Evolutionary conservation across 805 yeast species (phyloP).

Genomic region (Clavispora vitiphila): DNA sequence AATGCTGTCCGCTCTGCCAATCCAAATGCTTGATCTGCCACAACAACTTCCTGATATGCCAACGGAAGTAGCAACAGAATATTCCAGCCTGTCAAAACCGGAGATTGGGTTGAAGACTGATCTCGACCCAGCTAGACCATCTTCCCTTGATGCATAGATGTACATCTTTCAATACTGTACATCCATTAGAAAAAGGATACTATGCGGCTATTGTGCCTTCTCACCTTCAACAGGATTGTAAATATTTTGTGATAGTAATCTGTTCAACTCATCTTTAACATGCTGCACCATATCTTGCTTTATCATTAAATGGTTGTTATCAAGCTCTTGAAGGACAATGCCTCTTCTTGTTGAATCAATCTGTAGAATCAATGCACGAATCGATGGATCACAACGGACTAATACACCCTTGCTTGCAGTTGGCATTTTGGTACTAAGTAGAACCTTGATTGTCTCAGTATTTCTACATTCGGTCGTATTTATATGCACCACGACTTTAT

Average conservation of each 20-base stretch:
- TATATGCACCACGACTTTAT: neutral
- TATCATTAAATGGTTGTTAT: constrained; percentile 83
- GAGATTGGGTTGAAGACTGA: too few relatives aligned
- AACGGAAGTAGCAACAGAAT: too few relatives aligned
- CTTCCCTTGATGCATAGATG: neutral
- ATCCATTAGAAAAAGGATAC: too few relatives aligned
- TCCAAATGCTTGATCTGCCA: neutral
- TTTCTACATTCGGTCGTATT: neutral
- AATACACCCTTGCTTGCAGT: constrained; percentile 41
- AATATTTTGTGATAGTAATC: constrained; percentile 73
- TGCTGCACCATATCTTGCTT: constrained; percentile 71
- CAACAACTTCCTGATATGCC: neutral
- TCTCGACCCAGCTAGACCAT: neutral
- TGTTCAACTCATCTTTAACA: constrained; percentile 73
- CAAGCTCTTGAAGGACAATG: constrained; percentile 69
- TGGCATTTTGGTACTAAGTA: constrained; percentile 23
- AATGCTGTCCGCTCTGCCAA: too few relatives aligned
- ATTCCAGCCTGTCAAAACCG: too few relatives aligned
- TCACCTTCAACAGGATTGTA: constrained; percentile 74
- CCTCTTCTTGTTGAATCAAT: constrained; percentile 76
- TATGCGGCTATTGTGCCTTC: neutral
- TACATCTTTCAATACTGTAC: too few relatives aligned
- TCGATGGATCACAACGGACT: constrained; percentile 80
- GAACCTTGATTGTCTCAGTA: neutral
- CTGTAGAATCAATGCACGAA: constrained; percentile 76